Evolutionary conservation across 1,284 basidiomycete species (phyloP), one percentile per base, ranked within the genome.

Genomic region (Boletus coffeatus): DNA sequence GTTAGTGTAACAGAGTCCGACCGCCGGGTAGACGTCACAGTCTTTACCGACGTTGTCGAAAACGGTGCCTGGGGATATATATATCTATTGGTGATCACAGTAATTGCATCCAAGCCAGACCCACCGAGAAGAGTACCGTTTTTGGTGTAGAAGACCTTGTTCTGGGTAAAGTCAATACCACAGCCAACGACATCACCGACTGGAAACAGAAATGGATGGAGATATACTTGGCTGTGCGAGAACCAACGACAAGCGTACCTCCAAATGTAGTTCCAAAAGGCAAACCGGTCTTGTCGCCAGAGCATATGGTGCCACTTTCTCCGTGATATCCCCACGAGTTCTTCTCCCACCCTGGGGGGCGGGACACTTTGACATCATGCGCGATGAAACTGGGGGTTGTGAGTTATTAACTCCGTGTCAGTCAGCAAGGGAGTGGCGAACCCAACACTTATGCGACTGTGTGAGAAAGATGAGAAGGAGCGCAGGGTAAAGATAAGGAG

Each of bases 291-390:
- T 86, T 90, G 65, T 90, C 87, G 4, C 86, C 85, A 25, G 88
- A 84, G 75, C 92, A 94, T 2, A 86, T 81, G 67, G 82, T 84
- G 5, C 95, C 95, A 71, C 94, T 94, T 72, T 96, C 94, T n/a
- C 90, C 93, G 72, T 96, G 92, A 76, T 94, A 98, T 48, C 93
- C 94, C 89, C 92, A 96, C n/a, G 92, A 94, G 61, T 87, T 84
- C 65, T 81, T 79, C 73, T 96, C 94, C 92, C 93, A 96, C 4
- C 94, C 94, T 14, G 94, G 93, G 41, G 96, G 81, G 60, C 93
- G 86, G 32, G 83, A 83, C 59, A 92, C 76, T 70, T 85, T 84
- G 55, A 89, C 86, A 34, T 83, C 77, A 41, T 73, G 77, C 36
- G 77, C 78, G 62, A 81, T 76, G 69, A 85, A 82, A 36, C 83